phyloP scores from a whole-genome alignment of 345 rosid genomes.

The Boechera retrofracta region DNA sequence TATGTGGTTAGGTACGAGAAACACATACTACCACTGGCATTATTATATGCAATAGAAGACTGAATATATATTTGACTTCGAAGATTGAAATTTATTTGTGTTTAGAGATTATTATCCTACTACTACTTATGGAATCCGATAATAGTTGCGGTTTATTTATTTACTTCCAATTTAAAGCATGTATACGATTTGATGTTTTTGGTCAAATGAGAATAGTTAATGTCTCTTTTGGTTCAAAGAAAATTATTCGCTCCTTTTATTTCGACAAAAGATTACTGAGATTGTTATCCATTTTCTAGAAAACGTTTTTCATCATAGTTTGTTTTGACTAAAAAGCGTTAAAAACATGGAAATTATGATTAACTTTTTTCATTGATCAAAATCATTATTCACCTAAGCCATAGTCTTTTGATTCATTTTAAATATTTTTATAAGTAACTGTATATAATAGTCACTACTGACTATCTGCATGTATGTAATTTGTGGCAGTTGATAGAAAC shows the following conservation, averaged over 20 bases:
- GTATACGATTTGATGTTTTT: neutral
- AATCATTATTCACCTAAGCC: conserved; percentile 3
- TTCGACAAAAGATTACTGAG: conserved; percentile 3
- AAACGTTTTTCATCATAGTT: conserved; percentile 35
- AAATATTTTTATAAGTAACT: neutral
- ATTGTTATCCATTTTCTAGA: conserved; percentile 18
- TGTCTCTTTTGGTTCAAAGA: conserved; percentile 29
- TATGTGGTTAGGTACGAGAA: conserved; percentile 21
- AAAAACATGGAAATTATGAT: conserved; percentile 19
- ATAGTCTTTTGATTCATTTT: neutral
- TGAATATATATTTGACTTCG: neutral
- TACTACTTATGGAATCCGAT: neutral
- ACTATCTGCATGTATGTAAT: neutral
- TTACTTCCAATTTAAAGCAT: neutral
- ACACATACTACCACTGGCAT: neutral
- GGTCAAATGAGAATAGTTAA: conserved; percentile 35
- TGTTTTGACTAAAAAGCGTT: conserved; percentile 29
- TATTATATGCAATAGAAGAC: conserved; percentile 1
- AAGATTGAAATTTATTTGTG: neutral
- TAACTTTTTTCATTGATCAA: conserved; percentile 13
- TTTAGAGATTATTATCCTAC: neutral
- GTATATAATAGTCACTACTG: neutral
- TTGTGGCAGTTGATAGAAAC: neutral
- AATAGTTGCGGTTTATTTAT: neutral
- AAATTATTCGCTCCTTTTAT: conserved; percentile 3